phyloP scores from a whole-genome alignment of 2,329 filamentous ascomycete genomes.

The Magnaporthiopsis poae region DNA sequence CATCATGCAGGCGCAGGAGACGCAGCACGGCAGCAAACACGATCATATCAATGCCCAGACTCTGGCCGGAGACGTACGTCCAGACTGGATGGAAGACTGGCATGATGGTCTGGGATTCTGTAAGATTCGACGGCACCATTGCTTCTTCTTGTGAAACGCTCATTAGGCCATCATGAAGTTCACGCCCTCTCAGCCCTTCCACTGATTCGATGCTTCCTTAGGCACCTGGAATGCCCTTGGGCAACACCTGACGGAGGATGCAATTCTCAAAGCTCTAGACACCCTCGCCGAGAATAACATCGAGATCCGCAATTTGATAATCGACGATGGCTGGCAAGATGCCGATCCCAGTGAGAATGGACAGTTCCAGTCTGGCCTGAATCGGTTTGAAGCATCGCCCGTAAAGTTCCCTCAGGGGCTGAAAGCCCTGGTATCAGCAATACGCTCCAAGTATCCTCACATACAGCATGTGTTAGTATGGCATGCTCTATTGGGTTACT shows the following conservation, averaged over 20 bases:
- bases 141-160: slow-evolving; percentile 2
- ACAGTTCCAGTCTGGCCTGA: slow-evolving; percentile 57
- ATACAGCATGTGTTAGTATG: slow-evolving; percentile 84
- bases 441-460: slow-evolving; percentile 59
- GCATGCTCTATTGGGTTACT: slow-evolving; percentile 82
- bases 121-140: slow-evolving; percentile 22
- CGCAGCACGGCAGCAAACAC: slow-evolving; percentile 33
- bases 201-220: slow-evolving; percentile 17
- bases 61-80: slow-evolving; percentile 38
- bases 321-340: slow-evolving; percentile 94
- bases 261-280: slow-evolving; percentile 66
- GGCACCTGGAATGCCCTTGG: slow-evolving; percentile 90
- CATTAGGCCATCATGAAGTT: slow-evolving; percentile 8
- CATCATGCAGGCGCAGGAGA: slow-evolving; percentile 35
- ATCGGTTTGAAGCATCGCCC: slow-evolving; percentile 75
- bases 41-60: slow-evolving; percentile 34
- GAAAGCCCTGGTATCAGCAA: slow-evolving; percentile 56
- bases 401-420: slow-evolving; percentile 72
- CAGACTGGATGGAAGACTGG: slow-evolving; percentile 74
- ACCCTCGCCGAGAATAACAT: slow-evolving; percentile 61
- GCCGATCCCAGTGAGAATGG: slow-evolving; percentile 44
- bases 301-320: slow-evolving; percentile 74
- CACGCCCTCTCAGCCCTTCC: neutral
- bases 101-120: slow-evolving; percentile 90
- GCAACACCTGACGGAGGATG: slow-evolving; percentile 69